Conservation (phyloP, 768 basidiomycete species). For the Trametes coccinea region DNA sequence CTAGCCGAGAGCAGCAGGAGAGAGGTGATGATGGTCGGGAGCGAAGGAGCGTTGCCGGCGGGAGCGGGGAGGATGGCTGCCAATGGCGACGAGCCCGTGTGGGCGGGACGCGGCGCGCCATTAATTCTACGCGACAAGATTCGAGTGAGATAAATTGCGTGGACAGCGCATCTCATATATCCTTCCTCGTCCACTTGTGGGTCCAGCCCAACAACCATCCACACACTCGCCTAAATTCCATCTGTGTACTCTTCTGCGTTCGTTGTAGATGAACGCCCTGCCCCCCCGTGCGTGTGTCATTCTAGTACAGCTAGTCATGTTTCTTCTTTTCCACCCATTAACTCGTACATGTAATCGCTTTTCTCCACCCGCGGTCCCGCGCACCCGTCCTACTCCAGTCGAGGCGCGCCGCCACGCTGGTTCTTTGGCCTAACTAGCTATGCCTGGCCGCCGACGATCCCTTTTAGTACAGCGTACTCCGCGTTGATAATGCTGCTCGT, state of each 20-base stretch:
- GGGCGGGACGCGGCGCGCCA: background rate
- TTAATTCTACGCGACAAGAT: slow-evolving; percentile 18
- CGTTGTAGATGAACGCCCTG: background rate
- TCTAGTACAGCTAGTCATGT: slow-evolving; percentile 15
- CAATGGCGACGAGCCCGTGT: slow-evolving; percentile 3
- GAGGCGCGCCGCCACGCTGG: background rate
- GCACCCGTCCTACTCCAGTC: background rate
- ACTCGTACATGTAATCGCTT: slow-evolving; percentile 21
- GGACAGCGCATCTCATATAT: slow-evolving; percentile 13
- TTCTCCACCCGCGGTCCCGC: slow-evolving; percentile 7
- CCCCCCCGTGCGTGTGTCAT: background rate
- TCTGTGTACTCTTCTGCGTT: background rate
- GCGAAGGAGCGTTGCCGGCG: background rate
- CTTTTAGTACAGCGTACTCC: slow-evolving; percentile 87
- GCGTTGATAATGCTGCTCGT: slow-evolving; percentile 98
- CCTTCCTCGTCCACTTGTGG: slow-evolving; percentile 23
- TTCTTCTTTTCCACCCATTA: slow-evolving; percentile 18
- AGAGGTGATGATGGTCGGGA: background rate
- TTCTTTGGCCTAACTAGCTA: background rate
- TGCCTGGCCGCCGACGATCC: slow-evolving; percentile 37
- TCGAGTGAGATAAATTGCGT: slow-evolving; percentile 23
- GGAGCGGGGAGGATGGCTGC: background rate
- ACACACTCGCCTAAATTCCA: slow-evolving; percentile 3
- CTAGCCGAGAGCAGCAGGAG: background rate
- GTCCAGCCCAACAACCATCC: slow-evolving; percentile 15